Percentiles rank a stretch among this genome's conserved stretches.
Conservation (phyloP, 495 filamentous ascomycete species). For the Neurospora sp. region DNA sequence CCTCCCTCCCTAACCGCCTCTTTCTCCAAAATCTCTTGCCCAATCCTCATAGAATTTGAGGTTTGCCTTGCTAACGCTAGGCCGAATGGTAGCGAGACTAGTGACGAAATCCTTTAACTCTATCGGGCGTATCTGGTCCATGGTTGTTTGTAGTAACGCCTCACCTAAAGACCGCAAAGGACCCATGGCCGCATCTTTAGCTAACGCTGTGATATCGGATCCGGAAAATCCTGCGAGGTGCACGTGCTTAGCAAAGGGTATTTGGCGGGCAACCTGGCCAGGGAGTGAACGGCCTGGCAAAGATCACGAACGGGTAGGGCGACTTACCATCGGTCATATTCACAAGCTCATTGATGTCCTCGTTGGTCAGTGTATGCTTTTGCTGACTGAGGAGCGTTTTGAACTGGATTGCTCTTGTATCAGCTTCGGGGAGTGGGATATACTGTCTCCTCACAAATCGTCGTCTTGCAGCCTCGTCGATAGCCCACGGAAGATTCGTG, state of each 20-base stretch:
- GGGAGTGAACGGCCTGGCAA: neutral
- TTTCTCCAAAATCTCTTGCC: conserved; percentile 86
- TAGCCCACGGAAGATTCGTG: conserved; percentile 96
- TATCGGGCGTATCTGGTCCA: conserved; percentile 90
- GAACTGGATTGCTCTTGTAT: conserved; percentile 69
- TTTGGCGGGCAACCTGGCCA: neutral
- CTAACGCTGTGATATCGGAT: conserved; percentile 92
- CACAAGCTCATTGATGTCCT: conserved; percentile 70
- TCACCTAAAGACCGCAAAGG: conserved; percentile 87
- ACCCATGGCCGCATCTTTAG: conserved; percentile 98
- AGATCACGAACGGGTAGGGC: neutral
- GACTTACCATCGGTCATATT: conserved; percentile 70
- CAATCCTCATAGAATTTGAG: conserved; percentile 86
- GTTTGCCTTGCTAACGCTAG: conserved; percentile 79
- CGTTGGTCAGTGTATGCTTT: conserved; percentile 65
- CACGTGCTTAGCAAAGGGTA: neutral
- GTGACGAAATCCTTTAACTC: conserved; percentile 72
- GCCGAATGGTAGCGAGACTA: conserved; percentile 76
- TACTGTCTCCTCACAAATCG: conserved; percentile 93
- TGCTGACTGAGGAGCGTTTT: conserved; percentile 72
- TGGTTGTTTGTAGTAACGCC: conserved; percentile 75
- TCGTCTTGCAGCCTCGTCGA: conserved; percentile 87
- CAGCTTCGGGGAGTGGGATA: conserved; percentile 81
- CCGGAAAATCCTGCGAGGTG: conserved; percentile 71
- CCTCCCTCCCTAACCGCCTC: conserved; percentile 53